Evolutionary conservation across 345 rosid genomes (phyloP).

Genomic region (Populus simonii): DNA sequence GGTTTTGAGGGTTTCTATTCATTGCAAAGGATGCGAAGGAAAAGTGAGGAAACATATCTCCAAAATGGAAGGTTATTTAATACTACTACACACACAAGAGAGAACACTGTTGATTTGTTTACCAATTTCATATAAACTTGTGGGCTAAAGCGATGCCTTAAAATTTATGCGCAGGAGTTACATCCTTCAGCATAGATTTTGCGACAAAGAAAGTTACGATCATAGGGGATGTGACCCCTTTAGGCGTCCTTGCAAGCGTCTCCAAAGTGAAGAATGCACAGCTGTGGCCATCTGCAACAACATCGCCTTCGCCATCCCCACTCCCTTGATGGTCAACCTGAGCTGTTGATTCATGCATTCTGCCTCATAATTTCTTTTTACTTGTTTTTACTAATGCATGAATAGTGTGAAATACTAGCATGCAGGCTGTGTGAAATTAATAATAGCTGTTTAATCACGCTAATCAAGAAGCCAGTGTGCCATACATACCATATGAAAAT

Average conservation of each 20-base stretch:
- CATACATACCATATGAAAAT: slow-evolving; percentile 3
- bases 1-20: slow-evolving; percentile 81
- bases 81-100: too few species aligned
- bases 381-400: neutral
- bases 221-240: slow-evolving; percentile 50
- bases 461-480: neutral
- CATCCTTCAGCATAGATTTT: slow-evolving; percentile 54
- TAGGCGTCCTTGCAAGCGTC: slow-evolving; percentile 46
- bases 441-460: slow-evolving; percentile 4
- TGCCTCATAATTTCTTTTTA: neutral
- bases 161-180: slow-evolving; percentile 43
- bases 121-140: neutral
- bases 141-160: neutral
- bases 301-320: slow-evolving; percentile 7
- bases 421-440: too few species aligned
- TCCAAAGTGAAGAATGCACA: slow-evolving; percentile 53
- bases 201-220: slow-evolving; percentile 51
- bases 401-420: neutral
- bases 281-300: slow-evolving; percentile 45
- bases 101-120: neutral
- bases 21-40: slow-evolving; percentile 97
- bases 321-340: slow-evolving; percentile 18
- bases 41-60: slow-evolving; percentile 85
- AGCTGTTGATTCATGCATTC: neutral
- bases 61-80: slow-evolving; percentile 76